Evolutionary conservation across 2,329 filamentous ascomycete species (phyloP).

Genomic region (Aureobasidium leucospermi): DNA sequence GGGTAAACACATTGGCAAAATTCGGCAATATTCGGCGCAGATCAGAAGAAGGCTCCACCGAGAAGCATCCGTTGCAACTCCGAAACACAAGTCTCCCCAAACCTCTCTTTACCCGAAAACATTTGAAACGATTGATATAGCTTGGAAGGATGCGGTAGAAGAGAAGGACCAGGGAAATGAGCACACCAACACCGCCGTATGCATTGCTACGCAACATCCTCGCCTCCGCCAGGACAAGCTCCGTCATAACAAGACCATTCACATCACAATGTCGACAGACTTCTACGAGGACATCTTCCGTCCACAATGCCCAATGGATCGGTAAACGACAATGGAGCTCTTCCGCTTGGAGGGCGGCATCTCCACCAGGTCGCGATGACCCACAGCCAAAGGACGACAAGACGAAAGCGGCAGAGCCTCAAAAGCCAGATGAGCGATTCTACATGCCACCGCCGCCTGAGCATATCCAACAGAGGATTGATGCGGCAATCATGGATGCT

Average conservation of each 20-base stretch:
- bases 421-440: constrained; percentile 8
- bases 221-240: not conserved
- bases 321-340: not conserved
- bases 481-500: not conserved
- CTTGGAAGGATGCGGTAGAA: constrained; percentile 14
- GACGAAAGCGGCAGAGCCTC: not conserved
- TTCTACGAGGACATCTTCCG: not conserved
- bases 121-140: not conserved
- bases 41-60: not conserved
- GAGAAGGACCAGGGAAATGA: constrained; percentile 12
- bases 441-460: constrained; percentile 12
- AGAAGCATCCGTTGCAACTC: not conserved
- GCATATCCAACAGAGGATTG: not conserved
- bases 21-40: constrained; percentile 7
- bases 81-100: not conserved
- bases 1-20: not conserved
- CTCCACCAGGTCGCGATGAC: not conserved
- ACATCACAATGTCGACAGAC: not conserved
- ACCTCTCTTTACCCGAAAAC: not conserved
- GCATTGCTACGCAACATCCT: constrained; percentile 6
- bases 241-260: not conserved
- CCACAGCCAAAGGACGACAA: not conserved
- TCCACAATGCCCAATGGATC: not conserved
- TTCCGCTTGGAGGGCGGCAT: not conserved
- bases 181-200: constrained; percentile 10